Conservation (phyloP, 2,329 filamentous ascomycete genomes). For the Fonsecaea multimorphosa region DNA sequence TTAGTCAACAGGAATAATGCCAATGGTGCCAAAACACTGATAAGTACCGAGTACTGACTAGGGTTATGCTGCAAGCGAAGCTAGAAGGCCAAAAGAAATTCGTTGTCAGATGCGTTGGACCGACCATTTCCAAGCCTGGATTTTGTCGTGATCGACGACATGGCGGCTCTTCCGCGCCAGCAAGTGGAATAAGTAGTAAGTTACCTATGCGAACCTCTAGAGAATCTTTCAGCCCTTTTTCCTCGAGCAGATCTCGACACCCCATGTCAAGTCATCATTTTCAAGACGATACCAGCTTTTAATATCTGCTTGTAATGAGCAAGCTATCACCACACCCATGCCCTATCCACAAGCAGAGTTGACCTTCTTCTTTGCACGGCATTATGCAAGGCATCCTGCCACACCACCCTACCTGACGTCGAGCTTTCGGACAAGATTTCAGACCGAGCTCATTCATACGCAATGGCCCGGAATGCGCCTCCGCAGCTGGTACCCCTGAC, state of each 20-base stretch:
- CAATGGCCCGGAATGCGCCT: conserved; percentile 20
- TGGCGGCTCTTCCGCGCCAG: background rate
- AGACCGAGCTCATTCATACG: background rate
- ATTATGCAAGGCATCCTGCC: background rate
- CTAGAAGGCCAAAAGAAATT: background rate
- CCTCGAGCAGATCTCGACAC: background rate
- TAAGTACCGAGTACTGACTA: background rate
- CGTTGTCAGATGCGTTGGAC: too few relatives aligned
- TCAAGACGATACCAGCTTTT: background rate
- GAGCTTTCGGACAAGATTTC: background rate
- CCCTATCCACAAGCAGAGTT: background rate
- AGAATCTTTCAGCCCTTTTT: background rate
- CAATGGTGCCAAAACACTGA: too few relatives aligned
- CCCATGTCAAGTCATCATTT: background rate
- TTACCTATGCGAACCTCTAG: background rate
- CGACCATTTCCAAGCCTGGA: background rate
- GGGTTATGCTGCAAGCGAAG: too few relatives aligned
- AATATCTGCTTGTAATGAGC: background rate
- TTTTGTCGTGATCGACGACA: background rate
- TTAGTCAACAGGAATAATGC: background rate
- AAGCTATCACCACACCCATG: background rate
- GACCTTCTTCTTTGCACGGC: background rate
- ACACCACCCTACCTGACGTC: background rate
- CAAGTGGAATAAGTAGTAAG: background rate
- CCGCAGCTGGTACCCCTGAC: conserved; percentile 14